phyloP scores from a whole-genome alignment of 1,139 yeast species.

The Taphrina flavorubra region DNA sequence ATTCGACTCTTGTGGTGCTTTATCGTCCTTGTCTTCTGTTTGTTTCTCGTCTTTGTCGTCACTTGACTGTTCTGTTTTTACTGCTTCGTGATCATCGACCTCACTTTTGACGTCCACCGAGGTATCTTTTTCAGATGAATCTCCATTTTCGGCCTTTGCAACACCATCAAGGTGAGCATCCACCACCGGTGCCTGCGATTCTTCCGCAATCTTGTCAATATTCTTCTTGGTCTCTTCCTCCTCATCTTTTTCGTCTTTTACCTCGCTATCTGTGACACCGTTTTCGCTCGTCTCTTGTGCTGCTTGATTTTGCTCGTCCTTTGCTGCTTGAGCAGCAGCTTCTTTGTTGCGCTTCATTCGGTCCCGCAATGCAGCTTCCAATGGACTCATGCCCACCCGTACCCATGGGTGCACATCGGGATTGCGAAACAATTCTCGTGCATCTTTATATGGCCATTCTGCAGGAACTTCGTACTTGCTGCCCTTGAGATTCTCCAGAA shows the following conservation, averaged over 20 bases:
- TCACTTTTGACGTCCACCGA: background rate
- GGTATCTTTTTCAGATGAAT: background rate
- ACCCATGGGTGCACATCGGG: conserved; percentile 66
- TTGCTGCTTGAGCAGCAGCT: conserved; percentile 28
- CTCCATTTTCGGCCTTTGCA: background rate
- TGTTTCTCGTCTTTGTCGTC: background rate
- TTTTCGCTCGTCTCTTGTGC: background rate
- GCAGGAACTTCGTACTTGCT: conserved; percentile 74
- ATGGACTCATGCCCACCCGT: conserved; percentile 29
- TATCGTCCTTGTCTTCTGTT: background rate
- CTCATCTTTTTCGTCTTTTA: background rate
- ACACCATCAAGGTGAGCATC: conserved; percentile 16
- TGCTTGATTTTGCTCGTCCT: conserved; percentile 1
- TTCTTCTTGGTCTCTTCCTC: conserved; percentile 6
- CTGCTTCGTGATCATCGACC: background rate
- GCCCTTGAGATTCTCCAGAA: conserved; percentile 54
- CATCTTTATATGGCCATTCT: conserved; percentile 91
- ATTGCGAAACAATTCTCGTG: conserved; percentile 75
- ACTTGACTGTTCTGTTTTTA: background rate
- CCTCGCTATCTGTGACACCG: background rate
- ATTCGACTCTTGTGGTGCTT: background rate
- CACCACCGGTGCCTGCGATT: background rate
- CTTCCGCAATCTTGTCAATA: background rate
- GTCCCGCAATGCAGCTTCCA: conserved; percentile 28
- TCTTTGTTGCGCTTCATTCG: conserved; percentile 34